These are phyloP conservation scores for Cudoniella acicularis DNA, from an alignment of 495 filamentous ascomycete species.

Conservation along the genomic window DNA sequence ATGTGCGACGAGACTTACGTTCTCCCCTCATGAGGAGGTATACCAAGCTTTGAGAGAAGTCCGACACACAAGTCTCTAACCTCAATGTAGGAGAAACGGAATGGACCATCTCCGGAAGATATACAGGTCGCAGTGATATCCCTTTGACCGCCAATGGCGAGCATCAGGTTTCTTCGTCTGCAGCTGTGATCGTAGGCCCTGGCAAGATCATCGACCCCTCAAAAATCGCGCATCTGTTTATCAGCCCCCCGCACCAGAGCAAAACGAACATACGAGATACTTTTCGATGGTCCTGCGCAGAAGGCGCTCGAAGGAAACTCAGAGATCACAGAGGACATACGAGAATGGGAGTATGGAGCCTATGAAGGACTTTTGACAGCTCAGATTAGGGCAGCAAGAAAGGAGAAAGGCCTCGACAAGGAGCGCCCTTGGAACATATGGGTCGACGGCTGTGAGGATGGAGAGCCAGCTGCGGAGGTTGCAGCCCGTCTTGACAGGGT, in stretches of 20 bases:
- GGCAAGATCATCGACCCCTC: slow-evolving; percentile 67
- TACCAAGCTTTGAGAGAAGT: neutral
- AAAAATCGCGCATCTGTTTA: slow-evolving; percentile 65
- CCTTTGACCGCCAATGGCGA: slow-evolving; percentile 69
- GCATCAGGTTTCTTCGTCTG: slow-evolving; percentile 60
- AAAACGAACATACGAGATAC: slow-evolving; percentile 66
- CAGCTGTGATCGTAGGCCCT: slow-evolving; percentile 62
- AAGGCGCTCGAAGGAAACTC: slow-evolving; percentile 42
- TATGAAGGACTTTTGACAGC: slow-evolving; percentile 70
- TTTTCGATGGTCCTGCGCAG: slow-evolving; percentile 49
- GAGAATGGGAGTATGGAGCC: slow-evolving; percentile 77
- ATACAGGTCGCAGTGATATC: slow-evolving; percentile 72
- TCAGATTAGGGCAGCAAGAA: slow-evolving; percentile 53
- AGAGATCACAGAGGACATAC: slow-evolving; percentile 56
- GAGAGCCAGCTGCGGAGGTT: slow-evolving; percentile 53
- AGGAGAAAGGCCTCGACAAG: slow-evolving; percentile 47
- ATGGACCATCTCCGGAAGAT: slow-evolving; percentile 77
- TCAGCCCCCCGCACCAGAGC: slow-evolving; percentile 71
- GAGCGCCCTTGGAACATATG: slow-evolving; percentile 62
- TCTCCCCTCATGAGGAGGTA: neutral
- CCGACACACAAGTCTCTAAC: neutral
- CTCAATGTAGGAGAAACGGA: slow-evolving; percentile 58
- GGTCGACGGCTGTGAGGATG: slow-evolving; percentile 61
- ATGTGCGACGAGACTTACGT: slow-evolving; percentile 4
- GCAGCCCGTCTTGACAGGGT: slow-evolving; percentile 56